Percentiles rank a stretch among this genome's conserved stretches.
Evolutionary conservation across 208 protist genomes (phyloP).

Genomic region (Lotmaria passim): DNA sequence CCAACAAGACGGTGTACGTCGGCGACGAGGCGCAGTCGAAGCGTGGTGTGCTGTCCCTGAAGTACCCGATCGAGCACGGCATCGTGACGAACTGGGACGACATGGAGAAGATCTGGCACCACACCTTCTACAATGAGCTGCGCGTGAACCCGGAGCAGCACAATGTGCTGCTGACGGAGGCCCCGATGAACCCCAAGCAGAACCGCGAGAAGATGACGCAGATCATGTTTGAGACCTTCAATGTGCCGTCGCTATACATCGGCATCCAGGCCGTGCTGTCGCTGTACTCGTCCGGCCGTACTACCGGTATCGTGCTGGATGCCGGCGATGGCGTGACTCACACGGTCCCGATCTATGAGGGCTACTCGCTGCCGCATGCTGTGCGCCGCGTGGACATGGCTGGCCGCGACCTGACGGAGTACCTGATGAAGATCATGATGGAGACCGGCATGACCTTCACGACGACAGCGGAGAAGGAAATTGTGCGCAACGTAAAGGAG

Average conservation of each 20-base stretch:
- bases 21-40: conserved; percentile 96
- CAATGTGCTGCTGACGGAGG: conserved; percentile 94
- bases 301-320: conserved; percentile 94
- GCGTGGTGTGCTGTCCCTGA: conserved; percentile 93
- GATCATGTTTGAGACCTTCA: conserved; percentile 96
- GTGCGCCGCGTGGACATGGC: conserved; percentile 91
- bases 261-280: conserved; percentile 97
- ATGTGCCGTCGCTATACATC: conserved; percentile 92
- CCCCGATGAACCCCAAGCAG: conserved; percentile 92
- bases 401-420: conserved; percentile 95
- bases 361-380: conserved; percentile 89
- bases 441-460: conserved; percentile 97
- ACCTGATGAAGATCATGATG: conserved; percentile 94
- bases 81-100: conserved; percentile 99
- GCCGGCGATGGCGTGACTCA: conserved; percentile 94
- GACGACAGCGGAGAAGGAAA: conserved; percentile 96
- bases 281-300: conserved; percentile 92
- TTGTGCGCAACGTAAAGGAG: conserved; percentile 96
- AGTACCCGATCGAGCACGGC: conserved; percentile 96
- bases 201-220: conserved; percentile 96
- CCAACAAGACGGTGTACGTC: conserved; percentile 95
- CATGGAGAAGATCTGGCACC: conserved; percentile 98
- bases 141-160: conserved; percentile 97
- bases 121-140: conserved; percentile 99
- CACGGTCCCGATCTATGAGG: conserved; percentile 95